A percentile compares a stretch with the other conserved stretches of the same genome.
Evolutionary conservation across 2,329 filamentous ascomycete species (phyloP).

Genomic region (Fusarium denticulatum): DNA sequence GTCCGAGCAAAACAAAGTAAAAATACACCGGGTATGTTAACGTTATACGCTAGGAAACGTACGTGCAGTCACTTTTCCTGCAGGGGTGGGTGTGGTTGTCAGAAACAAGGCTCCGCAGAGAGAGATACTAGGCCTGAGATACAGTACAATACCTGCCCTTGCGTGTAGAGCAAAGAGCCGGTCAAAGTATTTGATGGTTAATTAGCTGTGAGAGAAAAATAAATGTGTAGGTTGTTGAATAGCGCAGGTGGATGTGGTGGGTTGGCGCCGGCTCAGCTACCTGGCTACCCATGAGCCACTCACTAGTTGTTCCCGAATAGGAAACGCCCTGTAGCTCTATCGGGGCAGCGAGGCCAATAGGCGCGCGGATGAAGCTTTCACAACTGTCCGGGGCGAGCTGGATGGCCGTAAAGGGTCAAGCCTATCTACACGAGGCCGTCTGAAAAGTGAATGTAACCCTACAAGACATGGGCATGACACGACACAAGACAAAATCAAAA

Average conservation of each 20-base stretch:
- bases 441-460: conserved; percentile 36
- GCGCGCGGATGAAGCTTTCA: conserved; percentile 38
- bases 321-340: conserved; percentile 32
- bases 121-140: not conserved
- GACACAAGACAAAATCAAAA: conserved; percentile 4
- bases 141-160: not conserved
- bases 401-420: conserved; percentile 41
- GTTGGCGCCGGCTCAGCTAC: conserved; percentile 40
- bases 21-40: conserved; percentile 2
- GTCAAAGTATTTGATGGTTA: conserved; percentile 11
- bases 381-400: conserved; percentile 43
- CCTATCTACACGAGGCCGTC: conserved; percentile 32
- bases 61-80: conserved; percentile 5
- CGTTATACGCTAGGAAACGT: conserved; percentile 16
- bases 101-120: not conserved
- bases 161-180: conserved; percentile 11
- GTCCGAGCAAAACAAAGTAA: conserved; percentile 20
- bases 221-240: conserved; percentile 14
- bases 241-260: conserved; percentile 29
- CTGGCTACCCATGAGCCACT: conserved; percentile 38
- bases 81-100: conserved; percentile 28
- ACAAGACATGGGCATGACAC: conserved; percentile 1
- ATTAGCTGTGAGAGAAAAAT: not conserved
- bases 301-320: conserved; percentile 41
- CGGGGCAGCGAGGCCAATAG: conserved; percentile 42